Evolutionary conservation across 176 grass and related monocot genomes (phyloP), one percentile per base, ranked within the genome.

Genomic region (Coix lacrymajobi): DNA sequence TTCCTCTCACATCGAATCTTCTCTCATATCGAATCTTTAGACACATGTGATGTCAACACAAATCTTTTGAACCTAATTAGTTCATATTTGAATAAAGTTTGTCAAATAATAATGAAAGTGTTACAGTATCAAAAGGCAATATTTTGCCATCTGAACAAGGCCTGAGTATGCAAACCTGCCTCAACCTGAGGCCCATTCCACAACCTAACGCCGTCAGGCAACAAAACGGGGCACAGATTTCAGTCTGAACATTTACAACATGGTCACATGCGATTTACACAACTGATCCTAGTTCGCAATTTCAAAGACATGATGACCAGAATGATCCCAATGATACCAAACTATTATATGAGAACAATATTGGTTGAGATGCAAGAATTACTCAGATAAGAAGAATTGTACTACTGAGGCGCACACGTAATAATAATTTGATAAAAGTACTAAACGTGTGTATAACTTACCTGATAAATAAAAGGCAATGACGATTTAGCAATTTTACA

Each of bases 401-500:
- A 56, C 8, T 25, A 25, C 54, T 11, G 54, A 58, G n/a, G 49
- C 49, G 4, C 20, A 24, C 52, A 25, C 2, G 3, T 56, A n/a
- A 45, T 37, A n/a, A n/a, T 49, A 49, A 56, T 56, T 51, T 51
- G 48, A 51, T 51, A 49, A 6, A 79, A n/a, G 62, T 16, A 49
- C 20, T 11, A 7, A 61, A 10, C n/a, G 9, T 28, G 26, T 22
- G 75, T 56, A 62, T 26, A 80, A 36, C 61, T 66, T 37, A n/a
- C 6, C 51, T 22, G 67, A 37, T 8, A 52, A 8, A 24, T 3
- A 11, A 19, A 6, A n/a, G 13, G 22, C 17, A 33, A 75, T 30
- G 43, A 66, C 10, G 30, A 64, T 74, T 43, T n/a, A 32, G 48
- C 25, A 77, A 77, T 84, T 66, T 51, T 39, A 62, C 34, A 83